Percentiles rank a stretch among this genome's conserved stretches.
Conservation (phyloP, 2,329 filamentous ascomycete species). For the Exophiala aquamarina region DNA sequence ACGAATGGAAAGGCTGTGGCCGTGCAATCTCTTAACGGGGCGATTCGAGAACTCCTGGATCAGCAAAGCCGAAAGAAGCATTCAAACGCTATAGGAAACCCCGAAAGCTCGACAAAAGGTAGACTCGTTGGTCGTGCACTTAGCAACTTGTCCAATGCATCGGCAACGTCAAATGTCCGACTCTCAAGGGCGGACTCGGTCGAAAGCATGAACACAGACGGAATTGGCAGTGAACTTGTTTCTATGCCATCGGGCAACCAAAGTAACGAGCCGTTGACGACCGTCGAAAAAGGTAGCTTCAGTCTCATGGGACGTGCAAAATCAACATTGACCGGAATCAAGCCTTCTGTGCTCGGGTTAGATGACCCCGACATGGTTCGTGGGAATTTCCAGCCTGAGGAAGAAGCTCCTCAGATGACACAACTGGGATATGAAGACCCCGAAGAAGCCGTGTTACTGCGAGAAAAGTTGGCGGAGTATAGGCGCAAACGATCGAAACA, state of each 20-base stretch:
- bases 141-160: slow-evolving; percentile 42
- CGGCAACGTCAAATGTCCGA: slow-evolving; percentile 28
- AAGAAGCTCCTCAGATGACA: slow-evolving; percentile 43
- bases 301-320: slow-evolving; percentile 22
- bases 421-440: slow-evolving; percentile 51
- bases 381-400: slow-evolving; percentile 32
- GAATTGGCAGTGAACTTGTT: slow-evolving; percentile 35
- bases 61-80: slow-evolving; percentile 34
- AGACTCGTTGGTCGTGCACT: slow-evolving; percentile 44
- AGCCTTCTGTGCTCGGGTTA: slow-evolving; percentile 34
- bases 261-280: slow-evolving; percentile 6
- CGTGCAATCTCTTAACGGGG: slow-evolving; percentile 34
- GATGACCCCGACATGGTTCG: slow-evolving; percentile 28
- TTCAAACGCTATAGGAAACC: slow-evolving; percentile 24
- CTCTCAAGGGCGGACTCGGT: slow-evolving; percentile 50
- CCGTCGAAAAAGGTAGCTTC: slow-evolving; percentile 11
- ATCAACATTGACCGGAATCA: slow-evolving; percentile 30
- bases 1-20: slow-evolving; percentile 7
- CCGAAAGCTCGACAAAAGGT: slow-evolving; percentile 30
- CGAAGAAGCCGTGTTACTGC: slow-evolving; percentile 53
- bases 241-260: slow-evolving; percentile 13
- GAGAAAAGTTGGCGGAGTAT: slow-evolving; percentile 55
- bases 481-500: slow-evolving; percentile 27
- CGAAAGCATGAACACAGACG: slow-evolving; percentile 46
- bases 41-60: slow-evolving; percentile 42